Conservation (phyloP, 352 stramenopile genomes). For the Phytophthora idaei region DNA sequence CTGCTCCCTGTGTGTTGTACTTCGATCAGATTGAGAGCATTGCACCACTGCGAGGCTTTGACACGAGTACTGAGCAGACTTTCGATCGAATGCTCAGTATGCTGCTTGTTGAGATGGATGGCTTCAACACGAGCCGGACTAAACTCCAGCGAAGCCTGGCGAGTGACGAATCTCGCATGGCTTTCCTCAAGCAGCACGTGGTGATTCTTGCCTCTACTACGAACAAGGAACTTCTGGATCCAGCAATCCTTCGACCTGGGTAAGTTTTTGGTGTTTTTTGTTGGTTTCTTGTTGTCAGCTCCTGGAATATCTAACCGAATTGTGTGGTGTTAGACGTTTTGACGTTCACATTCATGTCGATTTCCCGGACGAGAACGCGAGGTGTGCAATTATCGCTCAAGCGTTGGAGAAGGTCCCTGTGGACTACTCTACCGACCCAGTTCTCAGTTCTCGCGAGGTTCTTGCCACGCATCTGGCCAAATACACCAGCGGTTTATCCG, state of each 20-base stretch:
- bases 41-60: constrained; percentile 85
- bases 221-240: constrained; percentile 76
- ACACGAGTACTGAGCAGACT: constrained; percentile 92
- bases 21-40: constrained; percentile 94
- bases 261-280: constrained; percentile 29
- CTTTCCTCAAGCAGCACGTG: constrained; percentile 83
- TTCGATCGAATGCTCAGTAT: constrained; percentile 92
- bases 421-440: constrained; percentile 46
- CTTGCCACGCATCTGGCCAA: constrained; percentile 62
- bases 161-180: constrained; percentile 47
- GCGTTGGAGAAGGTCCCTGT: constrained; percentile 58
- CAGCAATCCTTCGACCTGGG: constrained; percentile 87
- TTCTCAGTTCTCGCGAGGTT: constrained; percentile 33
- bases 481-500: constrained; percentile 56
- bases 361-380: constrained; percentile 62
- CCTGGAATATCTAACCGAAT: not conserved
- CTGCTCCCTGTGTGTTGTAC: constrained; percentile 90
- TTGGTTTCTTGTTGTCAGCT: not conserved
- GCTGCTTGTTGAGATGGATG: constrained; percentile 92
- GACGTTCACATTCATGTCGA: constrained; percentile 77
- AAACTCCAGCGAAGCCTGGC: constrained; percentile 42
- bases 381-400: constrained; percentile 55
- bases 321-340: constrained; percentile 63
- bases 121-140: constrained; percentile 61
- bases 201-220: constrained; percentile 87